Conservation (phyloP, 2,329 filamentous ascomycete species). For the Colletotrichum filicis region DNA sequence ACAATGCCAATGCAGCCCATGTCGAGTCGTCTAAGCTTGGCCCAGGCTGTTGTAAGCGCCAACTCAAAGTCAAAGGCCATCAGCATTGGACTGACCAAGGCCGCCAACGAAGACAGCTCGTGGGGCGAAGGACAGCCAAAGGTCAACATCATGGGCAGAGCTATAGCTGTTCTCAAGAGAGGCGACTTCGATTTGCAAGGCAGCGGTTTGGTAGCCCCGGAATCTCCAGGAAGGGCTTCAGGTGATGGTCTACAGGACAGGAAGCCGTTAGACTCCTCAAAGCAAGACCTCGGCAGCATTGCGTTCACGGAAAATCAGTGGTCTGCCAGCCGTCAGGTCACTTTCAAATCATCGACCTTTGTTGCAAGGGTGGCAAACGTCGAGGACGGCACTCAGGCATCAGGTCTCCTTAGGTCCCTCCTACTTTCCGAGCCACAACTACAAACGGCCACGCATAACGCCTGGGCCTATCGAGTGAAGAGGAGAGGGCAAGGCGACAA, state of each 20-base stretch:
- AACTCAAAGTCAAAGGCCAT: conserved; percentile 83
- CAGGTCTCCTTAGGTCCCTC: conserved; percentile 57
- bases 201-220: conserved; percentile 40
- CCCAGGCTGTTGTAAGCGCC: conserved; percentile 84
- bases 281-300: conserved; percentile 30
- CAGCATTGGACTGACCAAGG: conserved; percentile 75
- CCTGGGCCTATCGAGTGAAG: conserved; percentile 61
- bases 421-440: conserved; percentile 60
- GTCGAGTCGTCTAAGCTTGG: conserved; percentile 85
- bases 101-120: conserved; percentile 74
- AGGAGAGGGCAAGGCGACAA: not conserved
- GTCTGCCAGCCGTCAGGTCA: conserved; percentile 62
- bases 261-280: conserved; percentile 27
- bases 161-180: conserved; percentile 80
- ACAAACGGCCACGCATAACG: conserved; percentile 68
- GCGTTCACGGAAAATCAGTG: conserved; percentile 48
- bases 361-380: conserved; percentile 62
- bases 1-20: conserved; percentile 89
- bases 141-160: conserved; percentile 77
- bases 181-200: conserved; percentile 75
- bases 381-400: conserved; percentile 51
- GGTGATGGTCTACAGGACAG: conserved; percentile 19
- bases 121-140: conserved; percentile 82
- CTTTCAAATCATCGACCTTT: conserved; percentile 66
- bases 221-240: conserved; percentile 34